Evolutionary conservation across 441 rosid genomes (phyloP), one percentile per base, ranked within the genome.

Genomic region (Bocquillonia castaneifolia): DNA sequence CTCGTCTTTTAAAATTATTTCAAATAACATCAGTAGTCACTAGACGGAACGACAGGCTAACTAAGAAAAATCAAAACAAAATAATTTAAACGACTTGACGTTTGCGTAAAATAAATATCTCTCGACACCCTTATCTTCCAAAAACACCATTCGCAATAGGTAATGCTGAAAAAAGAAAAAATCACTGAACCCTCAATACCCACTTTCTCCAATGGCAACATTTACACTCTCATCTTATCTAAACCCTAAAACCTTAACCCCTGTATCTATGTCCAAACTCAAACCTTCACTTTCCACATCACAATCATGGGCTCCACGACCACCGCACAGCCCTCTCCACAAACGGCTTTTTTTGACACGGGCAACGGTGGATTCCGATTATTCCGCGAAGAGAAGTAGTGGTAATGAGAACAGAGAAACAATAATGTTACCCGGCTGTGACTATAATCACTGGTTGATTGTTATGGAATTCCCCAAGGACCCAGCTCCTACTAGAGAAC

Each of bases 391-490:
- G 74, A 76, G 94, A 57, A 87, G 92, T 76, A 83, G 90, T 80
- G 78, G 84, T 69, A 82, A 77, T 60, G 97, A 91, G 73, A 83
- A 82, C 51, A 84, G 93, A 64, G 97, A 89, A 82, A 89, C 97
- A 53, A 93, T 93, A 59, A 86, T 91, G 97, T 84, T 91, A 2
- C 97, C 97, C 2, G 96, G 97, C 0, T 93, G 97, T 72, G 99
- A 89, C 65, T 93, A 89, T 77, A 91, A 93, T 57, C 97, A 93
- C 69, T 93, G 99, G 99, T 87, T 93, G 48, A 89, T 91, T 31
- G 99, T 91, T n/a, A 86, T 93, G 97, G 97, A 93, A 66, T 91
- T 93, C 72, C 97, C 97, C 44, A 93, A 93, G 68, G 96, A 91
- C 75, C 95, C 97, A 18, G 95, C 96, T 9, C 93, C 99, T 2